A percentile compares a stretch with the other conserved stretches of the same genome.
Conservation (phyloP, 148 eudicot species). For the Rhododendron kiyosumense region DNA sequence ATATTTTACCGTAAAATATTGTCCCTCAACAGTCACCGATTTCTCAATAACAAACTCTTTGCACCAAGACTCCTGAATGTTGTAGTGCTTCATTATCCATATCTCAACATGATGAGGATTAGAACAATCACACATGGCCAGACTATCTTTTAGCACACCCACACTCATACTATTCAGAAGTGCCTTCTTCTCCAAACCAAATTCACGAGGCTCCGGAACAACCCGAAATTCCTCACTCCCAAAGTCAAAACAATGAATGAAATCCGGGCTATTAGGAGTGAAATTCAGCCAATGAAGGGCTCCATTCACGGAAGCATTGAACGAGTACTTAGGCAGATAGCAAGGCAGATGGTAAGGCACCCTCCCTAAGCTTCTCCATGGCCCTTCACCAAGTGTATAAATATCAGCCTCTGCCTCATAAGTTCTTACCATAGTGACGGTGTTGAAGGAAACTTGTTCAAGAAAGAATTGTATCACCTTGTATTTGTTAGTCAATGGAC, state of each 20-base stretch:
- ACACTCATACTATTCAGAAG: background rate
- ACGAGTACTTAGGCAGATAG: background rate
- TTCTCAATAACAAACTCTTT: background rate
- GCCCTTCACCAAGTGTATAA: background rate
- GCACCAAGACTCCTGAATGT: background rate
- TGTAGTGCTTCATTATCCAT: background rate
- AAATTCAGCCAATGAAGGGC: background rate
- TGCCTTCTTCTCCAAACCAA: background rate
- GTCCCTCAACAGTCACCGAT: background rate
- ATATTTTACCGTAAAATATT: too few relatives aligned
- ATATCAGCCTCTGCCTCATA: background rate
- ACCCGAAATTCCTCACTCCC: background rate
- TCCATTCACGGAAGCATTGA: background rate
- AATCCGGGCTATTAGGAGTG: background rate
- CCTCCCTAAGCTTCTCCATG: background rate
- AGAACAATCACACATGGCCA: background rate
- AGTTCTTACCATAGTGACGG: background rate
- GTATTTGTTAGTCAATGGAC: background rate
- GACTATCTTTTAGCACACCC: background rate
- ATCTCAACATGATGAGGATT: background rate
- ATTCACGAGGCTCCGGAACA: background rate
- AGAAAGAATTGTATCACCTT: background rate
- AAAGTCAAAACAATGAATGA: background rate
- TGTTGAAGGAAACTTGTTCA: background rate
- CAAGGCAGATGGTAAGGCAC: background rate